A percentile compares a stretch with the other conserved stretches of the same genome.
phyloP scores from a whole-genome alignment of 768 basidiomycete genomes.

The Pholiota microspora region DNA sequence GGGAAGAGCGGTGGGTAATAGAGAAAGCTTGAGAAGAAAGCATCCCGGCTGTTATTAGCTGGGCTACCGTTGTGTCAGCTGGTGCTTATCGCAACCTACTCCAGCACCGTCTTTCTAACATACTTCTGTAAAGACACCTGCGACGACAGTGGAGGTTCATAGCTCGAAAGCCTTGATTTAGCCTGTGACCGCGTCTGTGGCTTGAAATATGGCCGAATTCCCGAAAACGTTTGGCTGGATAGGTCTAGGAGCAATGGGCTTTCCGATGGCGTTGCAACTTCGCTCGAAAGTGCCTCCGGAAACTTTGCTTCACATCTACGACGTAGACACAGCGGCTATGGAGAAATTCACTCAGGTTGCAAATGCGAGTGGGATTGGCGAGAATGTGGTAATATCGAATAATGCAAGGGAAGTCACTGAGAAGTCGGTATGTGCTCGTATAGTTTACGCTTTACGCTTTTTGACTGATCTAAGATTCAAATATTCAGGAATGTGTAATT shows the following conservation, averaged over 20 bases:
- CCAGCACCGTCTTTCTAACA: too few relatives aligned
- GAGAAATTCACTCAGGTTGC: constrained; percentile 25
- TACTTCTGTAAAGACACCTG: too few relatives aligned
- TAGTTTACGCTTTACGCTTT: background rate
- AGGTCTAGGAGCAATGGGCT: constrained; percentile 43
- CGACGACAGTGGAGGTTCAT: too few relatives aligned
- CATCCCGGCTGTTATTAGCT: too few relatives aligned
- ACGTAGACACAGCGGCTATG: constrained; percentile 28
- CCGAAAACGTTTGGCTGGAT: constrained; percentile 33
- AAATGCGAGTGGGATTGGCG: background rate
- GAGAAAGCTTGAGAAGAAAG: too few relatives aligned
- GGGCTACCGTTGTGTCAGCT: too few relatives aligned
- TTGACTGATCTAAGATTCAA: background rate
- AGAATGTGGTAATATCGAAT: constrained; percentile 18
- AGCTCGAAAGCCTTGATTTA: too few relatives aligned
- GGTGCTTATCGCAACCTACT: too few relatives aligned
- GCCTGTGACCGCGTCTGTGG: too few relatives aligned
- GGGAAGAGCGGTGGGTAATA: too few relatives aligned
- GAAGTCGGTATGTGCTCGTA: constrained; percentile 28
- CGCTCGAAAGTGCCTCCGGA: constrained; percentile 26
- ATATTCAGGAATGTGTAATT: constrained; percentile 34
- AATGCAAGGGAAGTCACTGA: constrained; percentile 35
- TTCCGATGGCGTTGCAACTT: constrained; percentile 39
- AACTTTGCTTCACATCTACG: constrained; percentile 31
- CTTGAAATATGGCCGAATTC: too few relatives aligned